Conservation (phyloP, 768 basidiomycete genomes). For the Psilocybe azurescens region DNA sequence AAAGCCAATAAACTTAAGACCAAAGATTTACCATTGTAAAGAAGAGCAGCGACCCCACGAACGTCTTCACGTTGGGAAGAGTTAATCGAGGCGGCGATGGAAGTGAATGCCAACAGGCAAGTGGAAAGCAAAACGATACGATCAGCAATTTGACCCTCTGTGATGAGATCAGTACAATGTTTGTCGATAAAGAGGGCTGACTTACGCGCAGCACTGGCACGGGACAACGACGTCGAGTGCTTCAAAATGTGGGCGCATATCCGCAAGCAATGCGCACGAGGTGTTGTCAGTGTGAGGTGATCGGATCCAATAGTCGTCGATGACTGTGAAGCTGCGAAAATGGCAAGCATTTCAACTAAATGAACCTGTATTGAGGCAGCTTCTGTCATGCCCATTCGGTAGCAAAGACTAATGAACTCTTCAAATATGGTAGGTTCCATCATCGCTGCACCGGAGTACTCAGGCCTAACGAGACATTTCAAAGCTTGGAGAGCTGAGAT, state of each 20-base stretch:
- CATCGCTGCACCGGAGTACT: slow-evolving; percentile 82
- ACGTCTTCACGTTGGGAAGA: slow-evolving; percentile 72
- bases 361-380: slow-evolving; percentile 71
- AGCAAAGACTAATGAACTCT: slow-evolving; percentile 87
- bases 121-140: slow-evolving; percentile 68
- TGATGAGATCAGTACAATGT: slow-evolving; percentile 12
- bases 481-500: slow-evolving; percentile 76
- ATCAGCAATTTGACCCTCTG: slow-evolving; percentile 59
- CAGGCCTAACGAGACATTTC: slow-evolving; percentile 77
- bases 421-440: slow-evolving; percentile 85
- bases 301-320: slow-evolving; percentile 29
- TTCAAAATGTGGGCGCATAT: slow-evolving; percentile 85
- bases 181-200: slow-evolving; percentile 1
- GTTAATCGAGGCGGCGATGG: slow-evolving; percentile 62
- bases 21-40: slow-evolving; percentile 70
- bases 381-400: slow-evolving; percentile 91
- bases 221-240: slow-evolving; percentile 65
- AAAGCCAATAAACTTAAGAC: background rate
- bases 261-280: slow-evolving; percentile 73
- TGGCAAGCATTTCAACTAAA: slow-evolving; percentile 70
- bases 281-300: slow-evolving; percentile 46
- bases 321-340: slow-evolving; percentile 54
- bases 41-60: slow-evolving; percentile 75
- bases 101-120: slow-evolving; percentile 65
- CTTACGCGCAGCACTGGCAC: slow-evolving; percentile 58